Base-by-base conservation (phyloP, 768 basidiomycete species). In the Termitomyces sp. region DNA sequence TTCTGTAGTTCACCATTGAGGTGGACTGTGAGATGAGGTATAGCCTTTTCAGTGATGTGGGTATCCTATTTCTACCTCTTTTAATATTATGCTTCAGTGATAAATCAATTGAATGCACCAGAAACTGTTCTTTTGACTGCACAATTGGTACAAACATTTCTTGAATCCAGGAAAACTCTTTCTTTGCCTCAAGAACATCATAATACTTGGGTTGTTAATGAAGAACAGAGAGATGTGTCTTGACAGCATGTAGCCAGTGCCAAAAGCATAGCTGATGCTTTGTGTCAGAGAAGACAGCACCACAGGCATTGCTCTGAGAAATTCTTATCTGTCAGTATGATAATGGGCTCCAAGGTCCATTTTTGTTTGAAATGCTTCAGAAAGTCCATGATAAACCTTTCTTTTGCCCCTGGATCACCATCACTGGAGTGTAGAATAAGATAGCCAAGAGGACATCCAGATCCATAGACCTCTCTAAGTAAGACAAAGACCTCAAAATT, bases 401-500 rank as follows among this genome's bases (percentile, higher is more conserved):
- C n/a, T n/a, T n/a, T 39, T 18, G 39, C 39, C 6, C 39, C 39
- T 40, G n/a, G 18, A 8, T 40, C 7, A 7, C 36, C 14, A 18
- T 18, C 14, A 37, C 14, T 18, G 0, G 65, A 62, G 27, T 64
- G 56, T 44, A 71, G 44, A 16, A 71, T 59, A 22, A 73, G 47
- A 55, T 64, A 73, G 8, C 69, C 72, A 0, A 76, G 42, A n/a
- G 75, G 73, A 27, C 70, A 64, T 0, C 69, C 73, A 3, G 67
- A 72, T 5, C 72, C 71, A 47, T 68, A 63, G 1, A 72, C 63
- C 39, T 76, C 71, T 0, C 73, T 71, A 4, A 76, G 58, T 2
- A 73, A 48, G 0, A 69, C 68, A 60, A 68, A 76, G 0, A 73
- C 48, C 55, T 76, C 73, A 53, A 59, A 74, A 10, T 67, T 62